These are phyloP conservation scores for Botrytis porri DNA, from an alignment of 2,329 filamentous ascomycete genomes.

Conservation along the genomic window DNA sequence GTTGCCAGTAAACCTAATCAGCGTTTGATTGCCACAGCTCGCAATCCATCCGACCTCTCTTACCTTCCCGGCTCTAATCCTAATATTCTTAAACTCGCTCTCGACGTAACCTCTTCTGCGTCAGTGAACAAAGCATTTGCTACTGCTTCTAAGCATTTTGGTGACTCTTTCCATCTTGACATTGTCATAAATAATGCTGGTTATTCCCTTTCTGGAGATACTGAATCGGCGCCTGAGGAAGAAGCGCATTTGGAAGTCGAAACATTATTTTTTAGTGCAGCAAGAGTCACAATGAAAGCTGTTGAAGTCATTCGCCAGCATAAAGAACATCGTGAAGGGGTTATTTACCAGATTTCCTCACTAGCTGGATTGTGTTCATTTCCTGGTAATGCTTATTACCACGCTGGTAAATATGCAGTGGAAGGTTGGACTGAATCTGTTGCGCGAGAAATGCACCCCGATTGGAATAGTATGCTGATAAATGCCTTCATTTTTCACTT, in stretches of 20 bases:
- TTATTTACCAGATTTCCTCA: slow-evolving; percentile 44
- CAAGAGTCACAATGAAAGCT: slow-evolving; percentile 41
- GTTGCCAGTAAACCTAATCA: slow-evolving; percentile 42
- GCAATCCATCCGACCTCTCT: slow-evolving; percentile 43
- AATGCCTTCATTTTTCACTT: background rate
- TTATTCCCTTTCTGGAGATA: slow-evolving; percentile 51
- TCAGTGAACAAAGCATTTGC: slow-evolving; percentile 38
- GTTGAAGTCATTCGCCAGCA: slow-evolving; percentile 42
- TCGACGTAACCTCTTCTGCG: slow-evolving; percentile 48
- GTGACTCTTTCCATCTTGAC: slow-evolving; percentile 54
- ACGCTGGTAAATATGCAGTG: slow-evolving; percentile 44
- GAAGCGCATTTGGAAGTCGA: slow-evolving; percentile 42
- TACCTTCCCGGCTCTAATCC: slow-evolving; percentile 40
- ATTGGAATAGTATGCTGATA: slow-evolving; percentile 38
- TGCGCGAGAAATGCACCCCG: slow-evolving; percentile 39
- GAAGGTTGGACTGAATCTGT: slow-evolving; percentile 42
- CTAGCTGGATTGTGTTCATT: slow-evolving; percentile 41
- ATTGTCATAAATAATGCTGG: slow-evolving; percentile 61
- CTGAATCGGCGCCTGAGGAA: slow-evolving; percentile 45
- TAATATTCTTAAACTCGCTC: slow-evolving; percentile 45
- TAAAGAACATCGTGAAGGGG: slow-evolving; percentile 37
- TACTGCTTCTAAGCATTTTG: slow-evolving; percentile 37
- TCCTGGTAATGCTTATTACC: slow-evolving; percentile 42
- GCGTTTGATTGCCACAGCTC: slow-evolving; percentile 48
- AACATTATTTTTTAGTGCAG: slow-evolving; percentile 46